These are phyloP conservation scores for Trichosanthes truncata DNA, from an alignment of 306 rosid genomes.

Conservation along the genomic window DNA sequence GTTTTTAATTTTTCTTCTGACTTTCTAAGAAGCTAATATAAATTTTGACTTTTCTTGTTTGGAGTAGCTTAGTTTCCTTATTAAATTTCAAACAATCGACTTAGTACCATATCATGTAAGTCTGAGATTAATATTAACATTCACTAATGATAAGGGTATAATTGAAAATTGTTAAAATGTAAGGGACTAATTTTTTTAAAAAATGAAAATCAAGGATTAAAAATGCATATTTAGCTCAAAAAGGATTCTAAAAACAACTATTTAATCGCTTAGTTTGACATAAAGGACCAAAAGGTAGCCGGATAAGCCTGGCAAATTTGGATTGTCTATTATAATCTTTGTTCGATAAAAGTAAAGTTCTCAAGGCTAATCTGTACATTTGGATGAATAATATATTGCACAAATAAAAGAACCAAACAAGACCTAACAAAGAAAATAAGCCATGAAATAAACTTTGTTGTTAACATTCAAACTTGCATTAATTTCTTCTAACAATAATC, in stretches of 20 bases:
- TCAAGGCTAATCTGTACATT: not conserved
- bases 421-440: not conserved
- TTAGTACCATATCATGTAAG: too few species aligned
- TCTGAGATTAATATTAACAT: too few species aligned
- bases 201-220: too few species aligned
- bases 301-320: not conserved
- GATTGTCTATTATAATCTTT: not conserved
- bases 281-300: not conserved
- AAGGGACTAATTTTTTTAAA: too few species aligned
- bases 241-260: not conserved
- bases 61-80: too few species aligned
- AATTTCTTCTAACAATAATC: not conserved
- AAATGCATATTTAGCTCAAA: too few species aligned
- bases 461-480: not conserved
- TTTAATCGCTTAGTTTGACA: not conserved
- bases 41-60: too few species aligned
- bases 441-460: not conserved
- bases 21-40: too few species aligned
- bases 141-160: too few species aligned
- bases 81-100: too few species aligned
- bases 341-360: not conserved
- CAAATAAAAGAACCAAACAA: slow-evolving; percentile 1
- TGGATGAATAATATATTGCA: not conserved
- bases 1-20: too few species aligned
- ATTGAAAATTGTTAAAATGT: too few species aligned